Base-by-base conservation (phyloP, 257 asterid species). In the Phtheirospermum japonicum region DNA sequence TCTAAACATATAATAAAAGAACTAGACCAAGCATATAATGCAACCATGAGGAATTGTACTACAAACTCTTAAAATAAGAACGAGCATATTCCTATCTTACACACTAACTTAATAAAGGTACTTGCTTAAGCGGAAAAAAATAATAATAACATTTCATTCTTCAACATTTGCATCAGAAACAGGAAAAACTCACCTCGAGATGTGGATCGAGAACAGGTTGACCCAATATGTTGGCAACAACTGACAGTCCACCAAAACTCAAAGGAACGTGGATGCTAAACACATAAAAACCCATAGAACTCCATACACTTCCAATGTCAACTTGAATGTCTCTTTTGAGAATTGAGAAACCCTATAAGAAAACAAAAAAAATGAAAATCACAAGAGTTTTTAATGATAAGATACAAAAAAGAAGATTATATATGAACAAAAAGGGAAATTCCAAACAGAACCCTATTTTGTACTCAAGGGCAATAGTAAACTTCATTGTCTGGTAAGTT, bases 181-280 rank as follows among this genome's bases (percentile, higher is more conserved):
- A 7, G 17, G 9, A 14, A 10, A 66, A 63, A 43, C 19, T 59
- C 57, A 82, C 97, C 83, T 78, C 73, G n/a, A 57, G 55, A 61
- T 88, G 84, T n/a, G 93, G 85, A 64, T 74, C 63, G 14, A 84
- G 90, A 67, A 71, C 76, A 48, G 77, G 76, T 64, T 78, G 85
- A 64, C 80, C 84, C 74, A 84, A n/a, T 63, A 81, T 49, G 61
- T 73, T 80, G 76, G 84, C 77, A 64, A 82, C 78, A 18, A 73
- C 77, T 56, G 98, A 80, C 49, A 86, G 62, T 65, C 96, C 95
- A 6, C 98, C 98, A 65, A 78, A 91, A 71, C 98, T 91, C 76
- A 91, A 68, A 46, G 98, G 96, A 61, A 86, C 75, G 4, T 91
- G 98, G 72, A 91, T 75, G 78, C 90, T 84, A 61, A 86, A 83